Evolutionary conservation across 2,329 filamentous ascomycete genomes (phyloP).

Genomic region (Chaetomium sp.): DNA sequence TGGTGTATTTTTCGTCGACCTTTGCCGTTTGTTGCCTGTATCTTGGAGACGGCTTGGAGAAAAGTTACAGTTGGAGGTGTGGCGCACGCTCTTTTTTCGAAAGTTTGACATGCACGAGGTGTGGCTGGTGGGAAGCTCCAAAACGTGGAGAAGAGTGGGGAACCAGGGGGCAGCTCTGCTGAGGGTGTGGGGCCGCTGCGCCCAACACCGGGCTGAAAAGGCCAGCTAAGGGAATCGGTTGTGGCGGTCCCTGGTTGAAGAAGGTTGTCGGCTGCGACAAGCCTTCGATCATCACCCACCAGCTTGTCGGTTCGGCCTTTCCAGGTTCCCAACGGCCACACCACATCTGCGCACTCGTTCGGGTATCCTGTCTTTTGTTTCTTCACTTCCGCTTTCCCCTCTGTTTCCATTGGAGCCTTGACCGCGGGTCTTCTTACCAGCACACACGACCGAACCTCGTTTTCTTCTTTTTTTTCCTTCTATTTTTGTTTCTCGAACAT

Average conservation of each 20-base stretch:
- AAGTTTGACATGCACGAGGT: background rate
- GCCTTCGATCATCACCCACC: slow-evolving; percentile 7
- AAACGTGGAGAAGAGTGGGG: slow-evolving; percentile 2
- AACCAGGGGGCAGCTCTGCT: too few species aligned
- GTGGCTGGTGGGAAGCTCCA: slow-evolving; percentile 3
- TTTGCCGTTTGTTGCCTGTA: background rate
- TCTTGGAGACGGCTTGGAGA: background rate
- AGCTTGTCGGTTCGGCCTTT: slow-evolving; percentile 11
- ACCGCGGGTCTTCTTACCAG: background rate
- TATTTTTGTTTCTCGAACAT: background rate
- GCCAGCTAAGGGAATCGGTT: slow-evolving; percentile 17
- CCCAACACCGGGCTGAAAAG: slow-evolving; percentile 10
- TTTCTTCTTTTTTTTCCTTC: slow-evolving; percentile 7
- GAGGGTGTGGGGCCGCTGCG: too few species aligned
- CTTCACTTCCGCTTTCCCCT: background rate
- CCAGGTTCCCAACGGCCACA: slow-evolving; percentile 12
- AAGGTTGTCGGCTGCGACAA: background rate
- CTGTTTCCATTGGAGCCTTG: slow-evolving; percentile 6
- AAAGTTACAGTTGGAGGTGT: slow-evolving; percentile 13
- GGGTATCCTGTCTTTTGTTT: slow-evolving; percentile 6
- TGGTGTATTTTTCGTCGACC: background rate
- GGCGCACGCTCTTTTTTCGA: slow-evolving; percentile 7
- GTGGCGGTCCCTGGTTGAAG: slow-evolving; percentile 1
- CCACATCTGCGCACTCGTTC: slow-evolving; percentile 11
- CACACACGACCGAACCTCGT: background rate